A percentile compares a stretch with the other conserved stretches of the same genome.
Conservation (phyloP, 129 eudicot species). For the Calendula officinalis region DNA sequence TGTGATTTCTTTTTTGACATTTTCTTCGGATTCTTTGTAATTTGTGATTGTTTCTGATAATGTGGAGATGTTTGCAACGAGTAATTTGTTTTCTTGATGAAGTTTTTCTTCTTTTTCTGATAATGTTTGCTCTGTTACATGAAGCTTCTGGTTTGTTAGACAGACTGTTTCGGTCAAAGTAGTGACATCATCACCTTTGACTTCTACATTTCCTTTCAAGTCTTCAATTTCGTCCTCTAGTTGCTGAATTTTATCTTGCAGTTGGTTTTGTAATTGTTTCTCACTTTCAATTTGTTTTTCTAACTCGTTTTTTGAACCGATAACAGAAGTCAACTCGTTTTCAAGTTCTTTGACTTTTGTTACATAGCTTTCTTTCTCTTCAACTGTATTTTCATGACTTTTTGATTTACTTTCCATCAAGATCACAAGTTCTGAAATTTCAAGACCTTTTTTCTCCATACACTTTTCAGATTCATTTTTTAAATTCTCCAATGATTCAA, state of each 20-base stretch:
- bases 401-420: slow-evolving; percentile 49
- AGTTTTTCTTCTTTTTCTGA: slow-evolving; percentile 63
- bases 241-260: slow-evolving; percentile 38
- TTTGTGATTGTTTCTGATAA: slow-evolving; percentile 39
- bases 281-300: slow-evolving; percentile 35
- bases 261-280: slow-evolving; percentile 35
- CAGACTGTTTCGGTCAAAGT: slow-evolving; percentile 74
- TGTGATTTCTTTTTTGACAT: slow-evolving; percentile 37
- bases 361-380: slow-evolving; percentile 48
- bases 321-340: slow-evolving; percentile 30
- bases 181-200: slow-evolving; percentile 63
- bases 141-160: slow-evolving; percentile 77
- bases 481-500: slow-evolving; percentile 31
- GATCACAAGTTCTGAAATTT: slow-evolving; percentile 30
- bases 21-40: slow-evolving; percentile 54
- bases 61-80: slow-evolving; percentile 44
- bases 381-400: slow-evolving; percentile 40
- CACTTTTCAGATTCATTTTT: slow-evolving; percentile 43
- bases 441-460: slow-evolving; percentile 30
- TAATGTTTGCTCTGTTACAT: slow-evolving; percentile 78
- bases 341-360: slow-evolving; percentile 40
- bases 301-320: slow-evolving; percentile 28
- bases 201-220: slow-evolving; percentile 68
- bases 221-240: slow-evolving; percentile 74
- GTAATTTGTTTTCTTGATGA: slow-evolving; percentile 60